Conservation (phyloP, 140 eudicot genomes). For the Cichorium intybus region DNA sequence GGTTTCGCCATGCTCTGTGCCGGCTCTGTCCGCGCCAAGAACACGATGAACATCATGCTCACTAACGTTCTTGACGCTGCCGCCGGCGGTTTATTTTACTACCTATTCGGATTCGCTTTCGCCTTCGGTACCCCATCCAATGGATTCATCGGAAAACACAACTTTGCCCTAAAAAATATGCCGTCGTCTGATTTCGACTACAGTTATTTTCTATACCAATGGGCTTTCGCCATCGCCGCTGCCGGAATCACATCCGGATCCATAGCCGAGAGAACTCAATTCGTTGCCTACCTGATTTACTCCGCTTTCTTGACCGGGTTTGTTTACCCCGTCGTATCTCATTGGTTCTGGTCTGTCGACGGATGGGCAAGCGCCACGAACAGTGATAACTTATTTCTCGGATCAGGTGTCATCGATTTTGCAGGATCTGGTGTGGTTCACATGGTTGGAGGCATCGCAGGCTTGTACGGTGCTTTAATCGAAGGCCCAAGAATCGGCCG, state of each 20-base stretch:
- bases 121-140: conserved; percentile 34
- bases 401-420: conserved; percentile 34
- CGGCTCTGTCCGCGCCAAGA: conserved; percentile 30
- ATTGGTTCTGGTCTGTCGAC: conserved; percentile 35
- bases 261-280: conserved; percentile 33
- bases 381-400: conserved; percentile 22
- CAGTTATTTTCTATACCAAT: conserved; percentile 28
- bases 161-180: conserved; percentile 12
- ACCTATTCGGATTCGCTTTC: conserved; percentile 28
- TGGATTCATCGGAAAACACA: conserved; percentile 32
- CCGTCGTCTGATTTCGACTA: conserved; percentile 26
- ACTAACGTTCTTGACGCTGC: conserved; percentile 35
- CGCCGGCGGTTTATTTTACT: conserved; percentile 30
- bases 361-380: conserved; percentile 34
- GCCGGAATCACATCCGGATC: conserved; percentile 38
- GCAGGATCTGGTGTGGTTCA: conserved; percentile 39
- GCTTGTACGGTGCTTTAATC: conserved; percentile 30
- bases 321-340: conserved; percentile 34
- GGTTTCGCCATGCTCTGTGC: conserved; percentile 40
- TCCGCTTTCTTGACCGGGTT: conserved; percentile 33
- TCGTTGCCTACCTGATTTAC: conserved; percentile 28
- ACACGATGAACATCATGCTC: conserved; percentile 36
- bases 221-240: conserved; percentile 38
- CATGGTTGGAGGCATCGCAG: conserved; percentile 39
- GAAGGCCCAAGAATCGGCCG: conserved; percentile 36